Base-by-base conservation (phyloP, 2,329 filamentous ascomycete genomes). In the Colletotrichum agaves region DNA sequence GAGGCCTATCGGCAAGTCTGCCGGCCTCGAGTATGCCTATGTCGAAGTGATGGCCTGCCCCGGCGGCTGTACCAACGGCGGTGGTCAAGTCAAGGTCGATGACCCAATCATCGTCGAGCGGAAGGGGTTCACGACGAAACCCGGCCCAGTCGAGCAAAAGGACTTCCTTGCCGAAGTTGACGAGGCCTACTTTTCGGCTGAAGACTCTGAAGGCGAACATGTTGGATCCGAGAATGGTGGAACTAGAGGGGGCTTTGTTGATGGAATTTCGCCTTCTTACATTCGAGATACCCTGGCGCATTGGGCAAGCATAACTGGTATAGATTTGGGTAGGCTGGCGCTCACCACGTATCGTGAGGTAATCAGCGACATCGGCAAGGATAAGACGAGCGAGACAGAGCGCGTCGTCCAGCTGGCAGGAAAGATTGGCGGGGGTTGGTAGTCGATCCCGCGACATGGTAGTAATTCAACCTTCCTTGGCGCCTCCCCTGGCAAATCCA, bases 41-140 rank as follows among this genome's bases (percentile, higher is more conserved):
- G 92, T 98, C 31, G 96, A 99, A 80, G 96, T 99, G 66, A 99
- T 99, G 96, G 96, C 96, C 13, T 99, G 96, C 78, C 96, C 96
- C 0, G 96, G 96, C n/a, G 96, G 96, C 3, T 99, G 96, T 81
- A 99, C 96, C 61, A 99, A 99, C 74, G 96, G 96, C 2, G 96
- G 96, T 41, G 96, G 96, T 1, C 96, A 99, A 82, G 90, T 99
- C 76, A 97, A 97, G 76, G 88, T 93, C 27, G 92, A 93, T 60
- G 96, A 98, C 76, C 88, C 92, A 6, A 81, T 88, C 12, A 80
- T 90, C 10, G 74, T 83, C 46, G 84, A 84, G 69, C 83, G 83
- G 53, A 84, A 81, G 70, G 80, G 81, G 3, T 72, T 82, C 13
- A 76, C 78, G 2, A 78, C 79, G 35, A 91, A 91, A 73, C 86